A percentile compares a stretch with the other conserved stretches of the same genome.
Conservation (phyloP, 768 basidiomycete genomes). For the Russula virescens region DNA sequence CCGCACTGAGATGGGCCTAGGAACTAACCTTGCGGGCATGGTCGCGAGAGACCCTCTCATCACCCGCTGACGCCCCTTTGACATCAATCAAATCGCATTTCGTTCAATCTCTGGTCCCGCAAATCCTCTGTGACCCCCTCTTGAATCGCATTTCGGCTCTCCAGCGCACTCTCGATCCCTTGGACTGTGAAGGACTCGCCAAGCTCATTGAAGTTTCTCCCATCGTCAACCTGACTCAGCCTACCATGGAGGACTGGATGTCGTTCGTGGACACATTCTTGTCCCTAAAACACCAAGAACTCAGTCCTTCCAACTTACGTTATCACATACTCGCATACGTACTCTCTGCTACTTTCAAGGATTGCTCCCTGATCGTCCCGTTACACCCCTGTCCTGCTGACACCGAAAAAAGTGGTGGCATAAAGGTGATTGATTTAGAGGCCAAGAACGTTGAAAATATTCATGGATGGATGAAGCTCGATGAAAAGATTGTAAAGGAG, state of each 20-base stretch:
- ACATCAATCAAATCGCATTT: conserved; percentile 44
- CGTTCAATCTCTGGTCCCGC: conserved; percentile 41
- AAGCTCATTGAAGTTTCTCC: conserved; percentile 1
- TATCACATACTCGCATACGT: conserved; percentile 70
- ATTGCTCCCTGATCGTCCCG: conserved; percentile 74
- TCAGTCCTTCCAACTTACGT: conserved; percentile 42
- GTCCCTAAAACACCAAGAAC: conserved; percentile 33
- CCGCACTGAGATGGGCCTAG: conserved; percentile 8
- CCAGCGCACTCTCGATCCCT: conserved; percentile 16
- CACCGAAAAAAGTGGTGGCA: conserved; percentile 28
- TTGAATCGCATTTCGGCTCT: conserved; percentile 9
- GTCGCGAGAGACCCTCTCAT: conserved; percentile 13
- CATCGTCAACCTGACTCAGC: conserved; percentile 35
- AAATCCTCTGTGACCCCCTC: conserved; percentile 40
- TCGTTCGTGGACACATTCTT: conserved; percentile 54
- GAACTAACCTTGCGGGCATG: conserved; percentile 4
- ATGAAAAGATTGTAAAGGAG: conserved; percentile 53
- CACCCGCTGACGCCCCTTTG: neutral
- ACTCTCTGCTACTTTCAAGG: conserved; percentile 93
- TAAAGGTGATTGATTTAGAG: conserved; percentile 84
- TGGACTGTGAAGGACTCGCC: conserved; percentile 21
- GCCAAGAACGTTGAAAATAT: conserved; percentile 65
- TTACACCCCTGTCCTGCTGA: conserved; percentile 31
- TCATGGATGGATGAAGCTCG: conserved; percentile 65
- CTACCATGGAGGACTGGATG: conserved; percentile 59